Evolutionary conservation across 2,329 filamentous ascomycete species (phyloP).

Genomic region (Fusarium duplospermum): DNA sequence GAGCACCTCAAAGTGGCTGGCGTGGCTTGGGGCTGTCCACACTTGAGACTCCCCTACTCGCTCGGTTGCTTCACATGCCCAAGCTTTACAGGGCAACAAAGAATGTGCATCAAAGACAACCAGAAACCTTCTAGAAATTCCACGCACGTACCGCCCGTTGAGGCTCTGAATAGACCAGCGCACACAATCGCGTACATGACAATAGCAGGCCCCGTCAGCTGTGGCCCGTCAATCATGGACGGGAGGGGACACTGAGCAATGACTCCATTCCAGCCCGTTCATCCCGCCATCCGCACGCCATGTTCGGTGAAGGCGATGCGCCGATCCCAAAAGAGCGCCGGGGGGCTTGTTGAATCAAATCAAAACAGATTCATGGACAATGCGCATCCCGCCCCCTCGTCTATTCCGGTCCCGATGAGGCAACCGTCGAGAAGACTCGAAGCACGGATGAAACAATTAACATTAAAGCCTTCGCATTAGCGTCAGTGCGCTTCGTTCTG

Average conservation of each 20-base stretch:
- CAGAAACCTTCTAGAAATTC: conserved; percentile 36
- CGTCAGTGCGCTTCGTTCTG: conserved; percentile 8
- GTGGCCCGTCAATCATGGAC: conserved; percentile 6
- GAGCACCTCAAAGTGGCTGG: conserved; percentile 1
- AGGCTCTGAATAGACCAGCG: conserved; percentile 17
- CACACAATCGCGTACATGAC: conserved; percentile 13
- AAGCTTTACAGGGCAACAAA: conserved; percentile 9
- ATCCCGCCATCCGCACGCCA: conserved; percentile 34
- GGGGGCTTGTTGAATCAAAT: conserved; percentile 35
- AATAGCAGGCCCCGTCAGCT: conserved; percentile 2
- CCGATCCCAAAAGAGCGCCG: conserved; percentile 26
- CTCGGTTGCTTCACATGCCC: not conserved
- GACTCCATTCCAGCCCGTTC: conserved; percentile 33
- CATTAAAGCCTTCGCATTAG: conserved; percentile 34
- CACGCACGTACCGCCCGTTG: conserved; percentile 24
- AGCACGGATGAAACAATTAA: conserved; percentile 43
- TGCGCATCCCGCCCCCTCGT: conserved; percentile 27
- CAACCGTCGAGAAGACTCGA: conserved; percentile 25
- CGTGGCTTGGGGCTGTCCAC: conserved; percentile 29
- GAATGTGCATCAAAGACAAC: not conserved
- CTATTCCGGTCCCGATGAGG: conserved; percentile 35
- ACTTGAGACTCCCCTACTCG: not conserved
- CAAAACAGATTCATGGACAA: conserved; percentile 25
- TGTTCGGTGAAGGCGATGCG: conserved; percentile 42
- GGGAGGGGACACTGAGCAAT: conserved; percentile 21